Conservation (phyloP, 1,139 yeast genomes). For the Diutina pseudorugosa region DNA sequence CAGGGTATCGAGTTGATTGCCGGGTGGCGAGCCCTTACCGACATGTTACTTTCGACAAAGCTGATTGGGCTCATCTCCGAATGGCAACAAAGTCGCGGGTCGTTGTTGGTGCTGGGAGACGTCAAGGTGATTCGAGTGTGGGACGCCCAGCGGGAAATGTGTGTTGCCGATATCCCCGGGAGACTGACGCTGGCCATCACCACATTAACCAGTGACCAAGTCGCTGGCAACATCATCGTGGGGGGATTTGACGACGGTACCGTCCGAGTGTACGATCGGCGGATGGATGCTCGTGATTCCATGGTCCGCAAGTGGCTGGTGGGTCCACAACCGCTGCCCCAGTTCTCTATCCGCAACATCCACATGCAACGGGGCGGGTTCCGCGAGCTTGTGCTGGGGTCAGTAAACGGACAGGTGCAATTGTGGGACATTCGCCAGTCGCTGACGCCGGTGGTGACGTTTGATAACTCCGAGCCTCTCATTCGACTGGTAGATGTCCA, state of each 20-base stretch:
- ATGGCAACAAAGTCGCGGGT: conserved; percentile 96
- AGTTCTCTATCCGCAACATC: conserved; percentile 59
- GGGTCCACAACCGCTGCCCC: conserved; percentile 12
- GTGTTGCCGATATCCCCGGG: conserved; percentile 82
- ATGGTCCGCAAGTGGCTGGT: conserved; percentile 70
- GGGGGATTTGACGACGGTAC: conserved; percentile 95
- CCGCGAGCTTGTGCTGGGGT: conserved; percentile 78
- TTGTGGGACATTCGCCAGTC: conserved; percentile 81
- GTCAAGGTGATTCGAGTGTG: conserved; percentile 83
- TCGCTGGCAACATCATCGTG: conserved; percentile 81
- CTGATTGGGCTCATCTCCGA: conserved; percentile 81
- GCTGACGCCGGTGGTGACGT: conserved; percentile 53
- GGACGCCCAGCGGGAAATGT: conserved; percentile 93
- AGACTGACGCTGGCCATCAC: conserved; percentile 85
- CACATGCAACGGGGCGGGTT: conserved; percentile 97
- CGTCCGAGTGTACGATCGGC: conserved; percentile 78
- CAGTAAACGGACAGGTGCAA: conserved; percentile 71
- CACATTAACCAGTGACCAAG: conserved; percentile 86
- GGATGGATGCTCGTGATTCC: conserved; percentile 75
- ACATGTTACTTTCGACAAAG: conserved; percentile 65
- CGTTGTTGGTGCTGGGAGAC: conserved; percentile 88
- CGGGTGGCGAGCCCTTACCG: conserved; percentile 91
- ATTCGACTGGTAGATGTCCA: conserved; percentile 75
- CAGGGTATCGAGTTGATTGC: conserved; percentile 50
- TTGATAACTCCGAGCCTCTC: conserved; percentile 43